Base-by-base conservation (phyloP, 208 protist genomes). In the Trypanosoma platydactyli region DNA sequence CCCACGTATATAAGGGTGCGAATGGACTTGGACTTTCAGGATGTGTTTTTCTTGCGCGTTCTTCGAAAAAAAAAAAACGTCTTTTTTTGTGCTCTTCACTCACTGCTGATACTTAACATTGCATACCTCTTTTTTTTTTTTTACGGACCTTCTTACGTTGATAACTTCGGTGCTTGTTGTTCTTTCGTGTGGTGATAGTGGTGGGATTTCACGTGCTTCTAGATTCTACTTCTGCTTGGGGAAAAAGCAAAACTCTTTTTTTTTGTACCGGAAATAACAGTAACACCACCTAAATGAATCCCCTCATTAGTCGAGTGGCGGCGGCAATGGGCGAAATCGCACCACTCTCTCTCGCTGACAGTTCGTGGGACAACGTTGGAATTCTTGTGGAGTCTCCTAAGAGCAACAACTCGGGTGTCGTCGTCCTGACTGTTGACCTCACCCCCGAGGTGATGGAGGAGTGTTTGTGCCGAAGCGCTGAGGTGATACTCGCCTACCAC, bases 351-450 rank as follows among this genome's bases (percentile, higher is more conserved):
- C 80, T 96, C 18, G 95, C 95, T 12, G 92, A 97, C 61, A 66
- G 75, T 45, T 91, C 88, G 25, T 98, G 95, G 93, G 95, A 98
- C 68, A 97, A 97, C 67, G 95, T 98, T 25, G 95, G 95, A 20
- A 62, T 97, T 5, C 88, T 98, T n/a, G 80, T 98, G 1, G 92
- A 97, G 76, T 85, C 78, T 2, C 84, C 90, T 13, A 48, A 58
- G n/a, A 77, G 75, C 29, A 83, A 84, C 59, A 62, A 58, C 9
- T 78, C 45, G 13, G 76, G 73, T 25, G 72, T 77, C 25, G 82
- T 97, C 25, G 58, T 97, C 57, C 85, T 96, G 20, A 94, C 95
- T 12, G 92, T 97, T 25, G 95, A 98, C 65, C 85, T 97, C 27
- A 97, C 92, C 15, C 84, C 87, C 0, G 79, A 79, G 38, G 91